These are phyloP conservation scores for Cercospora nicotianae DNA, from an alignment of 2,329 filamentous ascomycete species.

Conservation along the genomic window DNA sequence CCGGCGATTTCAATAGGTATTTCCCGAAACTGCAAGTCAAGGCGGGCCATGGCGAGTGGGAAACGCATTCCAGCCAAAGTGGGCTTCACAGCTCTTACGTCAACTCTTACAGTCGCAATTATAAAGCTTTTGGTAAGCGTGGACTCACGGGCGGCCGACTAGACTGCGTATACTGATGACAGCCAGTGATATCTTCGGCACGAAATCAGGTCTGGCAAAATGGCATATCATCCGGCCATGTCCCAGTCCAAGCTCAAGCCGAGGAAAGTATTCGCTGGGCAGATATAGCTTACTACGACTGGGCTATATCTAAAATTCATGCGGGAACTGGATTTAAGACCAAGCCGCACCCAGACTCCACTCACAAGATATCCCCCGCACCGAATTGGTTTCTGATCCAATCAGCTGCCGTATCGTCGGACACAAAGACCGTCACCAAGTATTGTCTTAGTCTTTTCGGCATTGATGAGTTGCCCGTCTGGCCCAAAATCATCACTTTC, in stretches of 20 bases:
- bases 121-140: not conserved
- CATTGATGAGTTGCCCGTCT: not conserved
- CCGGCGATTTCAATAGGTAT: not conserved
- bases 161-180: not conserved
- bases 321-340: not conserved
- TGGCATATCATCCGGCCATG: not conserved
- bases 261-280: not conserved
- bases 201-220: not conserved
- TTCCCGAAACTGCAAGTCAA: not conserved
- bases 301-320: not conserved
- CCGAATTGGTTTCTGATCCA: not conserved
- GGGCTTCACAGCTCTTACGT: not conserved
- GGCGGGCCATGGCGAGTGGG: not conserved
- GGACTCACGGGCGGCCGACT: accelerated
- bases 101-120: not conserved
- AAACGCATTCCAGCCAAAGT: not conserved
- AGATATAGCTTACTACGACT: not conserved
- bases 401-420: not conserved
- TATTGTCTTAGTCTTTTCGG: not conserved
- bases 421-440: not conserved
- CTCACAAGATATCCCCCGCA: not conserved
- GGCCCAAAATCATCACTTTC: not conserved
- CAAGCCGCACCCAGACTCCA: no score
- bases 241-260: not conserved
- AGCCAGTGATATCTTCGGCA: not conserved